phyloP scores from a whole-genome alignment of 2,329 filamentous ascomycete genomes.

The Camptophora hylomeconis region DNA sequence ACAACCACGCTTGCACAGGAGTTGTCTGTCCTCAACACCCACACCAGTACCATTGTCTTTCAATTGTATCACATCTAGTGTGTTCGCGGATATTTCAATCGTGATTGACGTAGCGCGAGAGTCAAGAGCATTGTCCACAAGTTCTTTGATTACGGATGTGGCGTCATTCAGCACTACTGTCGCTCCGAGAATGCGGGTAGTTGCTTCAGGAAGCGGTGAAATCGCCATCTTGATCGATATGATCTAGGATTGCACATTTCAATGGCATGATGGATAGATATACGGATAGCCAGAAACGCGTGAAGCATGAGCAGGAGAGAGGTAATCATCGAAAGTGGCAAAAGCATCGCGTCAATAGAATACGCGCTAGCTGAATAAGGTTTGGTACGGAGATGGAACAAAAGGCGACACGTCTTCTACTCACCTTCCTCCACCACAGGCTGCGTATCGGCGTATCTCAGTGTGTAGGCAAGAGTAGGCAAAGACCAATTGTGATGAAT shows the following conservation, averaged over 20 bases:
- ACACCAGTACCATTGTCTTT: conserved; percentile 54
- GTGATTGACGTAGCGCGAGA: conserved; percentile 44
- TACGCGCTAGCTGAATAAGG: too few species aligned
- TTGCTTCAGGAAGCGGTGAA: conserved; percentile 27
- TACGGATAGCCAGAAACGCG: too few species aligned
- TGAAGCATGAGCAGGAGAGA: too few species aligned
- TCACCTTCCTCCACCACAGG: too few species aligned
- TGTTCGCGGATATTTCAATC: conserved; percentile 46
- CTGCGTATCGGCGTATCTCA: too few species aligned
- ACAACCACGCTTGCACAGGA: conserved; percentile 44
- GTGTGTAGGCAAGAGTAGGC: too few species aligned
- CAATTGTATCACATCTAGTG: conserved; percentile 49
- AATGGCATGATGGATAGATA: conserved; percentile 5
- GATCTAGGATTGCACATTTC: too few species aligned
- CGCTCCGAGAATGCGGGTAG: conserved; percentile 41
- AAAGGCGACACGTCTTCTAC: too few species aligned
- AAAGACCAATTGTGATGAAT: too few species aligned
- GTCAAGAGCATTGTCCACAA: conserved; percentile 56
- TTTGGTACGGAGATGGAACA: too few species aligned
- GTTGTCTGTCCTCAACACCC: conserved; percentile 37
- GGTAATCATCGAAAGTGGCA: too few species aligned
- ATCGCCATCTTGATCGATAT: conserved; percentile 29
- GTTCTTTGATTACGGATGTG: conserved; percentile 48
- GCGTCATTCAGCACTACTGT: conserved; percentile 44
- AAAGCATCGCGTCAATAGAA: too few species aligned